A percentile compares a stretch with the other conserved stretches of the same genome.
These are phyloP conservation scores for Besnoitia besnoiti DNA, from an alignment of 169 alveolate genomes.

Conservation along the genomic window DNA sequence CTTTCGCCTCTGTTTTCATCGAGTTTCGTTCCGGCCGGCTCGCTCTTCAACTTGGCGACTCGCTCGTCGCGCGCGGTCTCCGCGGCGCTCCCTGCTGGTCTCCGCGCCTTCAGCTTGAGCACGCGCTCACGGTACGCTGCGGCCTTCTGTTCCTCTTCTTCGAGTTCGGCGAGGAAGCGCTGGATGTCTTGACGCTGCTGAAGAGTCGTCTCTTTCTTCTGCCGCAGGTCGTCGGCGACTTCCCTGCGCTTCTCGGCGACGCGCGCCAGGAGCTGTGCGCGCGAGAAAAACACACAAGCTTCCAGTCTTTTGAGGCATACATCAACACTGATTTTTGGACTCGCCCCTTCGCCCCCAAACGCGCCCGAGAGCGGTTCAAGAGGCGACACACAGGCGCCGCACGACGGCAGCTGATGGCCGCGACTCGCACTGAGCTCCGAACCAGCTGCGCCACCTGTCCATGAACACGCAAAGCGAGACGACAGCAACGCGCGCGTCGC, in stretches of 20 bases:
- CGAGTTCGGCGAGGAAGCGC: constrained; percentile 11
- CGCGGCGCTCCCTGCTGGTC: not conserved
- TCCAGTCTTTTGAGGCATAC: too few relatives aligned
- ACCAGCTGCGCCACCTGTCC: too few relatives aligned
- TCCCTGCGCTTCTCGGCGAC: not conserved
- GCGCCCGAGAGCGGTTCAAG: too few relatives aligned
- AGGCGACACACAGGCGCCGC: too few relatives aligned
- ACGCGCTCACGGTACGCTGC: constrained; percentile 16
- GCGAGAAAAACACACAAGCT: not conserved
- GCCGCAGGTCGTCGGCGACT: constrained; percentile 23
- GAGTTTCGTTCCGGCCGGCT: not conserved
- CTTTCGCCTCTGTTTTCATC: not conserved
- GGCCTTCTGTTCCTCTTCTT: not conserved
- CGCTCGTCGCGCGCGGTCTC: not conserved
- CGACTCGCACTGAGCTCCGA: too few relatives aligned
- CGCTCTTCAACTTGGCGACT: not conserved
- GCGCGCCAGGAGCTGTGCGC: not conserved
- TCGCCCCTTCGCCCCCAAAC: too few relatives aligned
- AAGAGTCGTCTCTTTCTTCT: not conserved
- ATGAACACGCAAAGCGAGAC: too few relatives aligned
- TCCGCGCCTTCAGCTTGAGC: not conserved
- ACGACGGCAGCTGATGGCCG: too few relatives aligned
- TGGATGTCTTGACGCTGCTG: not conserved
- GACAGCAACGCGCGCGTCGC: too few relatives aligned
- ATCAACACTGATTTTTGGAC: too few relatives aligned